phyloP scores from a whole-genome alignment of 78 protist species.

The Dictyostelium purpureum region DNA sequence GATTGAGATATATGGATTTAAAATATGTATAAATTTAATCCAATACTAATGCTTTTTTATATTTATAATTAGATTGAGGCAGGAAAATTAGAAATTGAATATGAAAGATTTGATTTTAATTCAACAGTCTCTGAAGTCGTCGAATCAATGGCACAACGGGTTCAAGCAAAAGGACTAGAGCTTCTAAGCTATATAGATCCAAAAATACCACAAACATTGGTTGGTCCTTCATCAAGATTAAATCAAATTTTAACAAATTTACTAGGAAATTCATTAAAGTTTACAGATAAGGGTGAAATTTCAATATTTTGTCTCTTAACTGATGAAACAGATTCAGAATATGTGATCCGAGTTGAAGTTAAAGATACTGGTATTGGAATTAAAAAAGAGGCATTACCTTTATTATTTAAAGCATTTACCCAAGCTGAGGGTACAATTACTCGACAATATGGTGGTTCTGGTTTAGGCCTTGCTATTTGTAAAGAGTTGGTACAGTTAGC shows the following conservation, averaged over 20 bases:
- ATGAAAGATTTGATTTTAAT: conserved; percentile 59
- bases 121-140: conserved; percentile 25
- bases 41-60: neutral
- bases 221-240: conserved; percentile 39
- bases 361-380: conserved; percentile 75
- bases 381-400: conserved; percentile 54
- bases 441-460: conserved; percentile 58
- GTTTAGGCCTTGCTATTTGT: conserved; percentile 66
- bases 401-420: conserved; percentile 66
- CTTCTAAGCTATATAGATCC: conserved; percentile 31
- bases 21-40: neutral
- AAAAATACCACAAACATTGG: neutral
- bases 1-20: neutral
- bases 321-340: neutral
- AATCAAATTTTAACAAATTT: conserved; percentile 69
- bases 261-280: conserved; percentile 52
- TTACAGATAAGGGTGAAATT: conserved; percentile 73
- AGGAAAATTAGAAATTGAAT: conserved; percentile 62
- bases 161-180: conserved; percentile 54
- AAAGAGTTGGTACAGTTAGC: conserved; percentile 35
- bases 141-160: conserved; percentile 68
- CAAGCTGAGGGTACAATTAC: conserved; percentile 68
- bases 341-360: conserved; percentile 23
- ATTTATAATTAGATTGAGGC: conserved; percentile 53
- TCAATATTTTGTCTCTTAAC: conserved; percentile 1